Percentiles rank a stretch among this genome's conserved stretches.
Conservation (phyloP, 306 rosid species). For the Castanopsis chinensis region DNA sequence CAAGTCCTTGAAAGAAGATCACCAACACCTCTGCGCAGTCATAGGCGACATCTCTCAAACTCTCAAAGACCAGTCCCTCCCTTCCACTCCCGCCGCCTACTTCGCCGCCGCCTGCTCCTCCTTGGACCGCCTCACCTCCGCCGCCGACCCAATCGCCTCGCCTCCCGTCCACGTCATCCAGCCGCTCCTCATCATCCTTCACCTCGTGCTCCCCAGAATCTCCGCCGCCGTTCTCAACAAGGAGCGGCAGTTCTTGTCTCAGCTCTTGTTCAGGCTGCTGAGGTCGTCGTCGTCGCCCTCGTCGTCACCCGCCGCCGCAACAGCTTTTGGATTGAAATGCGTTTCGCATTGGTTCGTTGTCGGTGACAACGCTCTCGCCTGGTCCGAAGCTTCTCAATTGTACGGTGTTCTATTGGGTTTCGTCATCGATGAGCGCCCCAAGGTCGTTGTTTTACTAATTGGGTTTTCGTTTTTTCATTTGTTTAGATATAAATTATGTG, state of each 20-base stretch:
- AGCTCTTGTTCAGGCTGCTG: constrained; percentile 43
- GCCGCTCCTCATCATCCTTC: constrained; percentile 60
- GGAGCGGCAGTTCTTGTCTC: constrained; percentile 42
- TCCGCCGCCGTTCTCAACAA: constrained; percentile 45
- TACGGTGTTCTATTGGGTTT: constrained; percentile 54
- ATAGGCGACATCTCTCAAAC: constrained; percentile 83
- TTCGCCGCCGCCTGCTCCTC: constrained; percentile 69
- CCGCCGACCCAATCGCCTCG: constrained; percentile 27
- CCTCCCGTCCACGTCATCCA: constrained; percentile 47
- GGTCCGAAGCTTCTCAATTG: constrained; percentile 64
- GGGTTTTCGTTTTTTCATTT: too few species aligned
- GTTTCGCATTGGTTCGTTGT: constrained; percentile 50
- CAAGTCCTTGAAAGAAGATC: constrained; percentile 51
- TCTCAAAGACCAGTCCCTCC: constrained; percentile 57
- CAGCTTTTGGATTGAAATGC: constrained; percentile 62
- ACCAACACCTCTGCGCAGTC: constrained; percentile 68
- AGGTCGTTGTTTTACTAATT: constrained; percentile 37
- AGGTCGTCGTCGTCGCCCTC: constrained; percentile 1
- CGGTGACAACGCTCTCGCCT: constrained; percentile 34
- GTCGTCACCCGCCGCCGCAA: not conserved
- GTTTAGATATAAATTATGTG: too few species aligned
- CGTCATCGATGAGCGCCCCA: constrained; percentile 57
- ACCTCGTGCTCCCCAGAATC: constrained; percentile 40
- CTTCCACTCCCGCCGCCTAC: constrained; percentile 56
- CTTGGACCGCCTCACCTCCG: constrained; percentile 50